phyloP scores from a whole-genome alignment of 495 filamentous ascomycete genomes.

The Penicillium bialowiezense region DNA sequence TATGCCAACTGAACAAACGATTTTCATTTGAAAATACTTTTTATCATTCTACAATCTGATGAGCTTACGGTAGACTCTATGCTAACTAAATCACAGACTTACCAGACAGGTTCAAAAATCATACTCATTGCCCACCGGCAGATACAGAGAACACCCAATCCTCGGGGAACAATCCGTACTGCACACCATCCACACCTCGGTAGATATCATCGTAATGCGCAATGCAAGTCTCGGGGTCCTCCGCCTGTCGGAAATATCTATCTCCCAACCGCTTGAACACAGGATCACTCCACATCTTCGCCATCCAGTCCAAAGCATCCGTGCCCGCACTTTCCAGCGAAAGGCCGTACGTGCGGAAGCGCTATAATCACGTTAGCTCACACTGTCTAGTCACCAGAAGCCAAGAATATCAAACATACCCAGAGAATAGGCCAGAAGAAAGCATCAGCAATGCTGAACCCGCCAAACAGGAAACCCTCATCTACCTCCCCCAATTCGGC shows the following conservation, averaged over 20 bases:
- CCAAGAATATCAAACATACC: slow-evolving; percentile 21
- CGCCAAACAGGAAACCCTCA: slow-evolving; percentile 28
- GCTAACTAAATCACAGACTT: no score
- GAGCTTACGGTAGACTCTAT: no score
- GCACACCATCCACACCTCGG: slow-evolving; percentile 26
- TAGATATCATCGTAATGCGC: slow-evolving; percentile 43
- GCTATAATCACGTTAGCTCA: slow-evolving; percentile 22
- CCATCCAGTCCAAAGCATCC: slow-evolving; percentile 43
- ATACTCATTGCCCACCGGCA: background rate
- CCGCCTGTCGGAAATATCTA: slow-evolving; percentile 38
- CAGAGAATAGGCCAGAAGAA: slow-evolving; percentile 38
- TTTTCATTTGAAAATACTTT: no score
- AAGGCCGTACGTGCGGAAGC: slow-evolving; percentile 44
- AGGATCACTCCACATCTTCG: slow-evolving; percentile 48
- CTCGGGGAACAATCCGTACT: slow-evolving; percentile 32
- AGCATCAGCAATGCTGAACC: slow-evolving; percentile 37
- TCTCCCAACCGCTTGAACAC: slow-evolving; percentile 25
- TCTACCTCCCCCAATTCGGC: slow-evolving; percentile 18
- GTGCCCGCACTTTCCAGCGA: slow-evolving; percentile 33
- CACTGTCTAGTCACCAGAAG: background rate
- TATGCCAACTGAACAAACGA: no score
- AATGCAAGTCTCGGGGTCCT: slow-evolving; percentile 34
- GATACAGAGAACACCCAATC: slow-evolving; percentile 36
- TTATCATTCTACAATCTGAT: no score
- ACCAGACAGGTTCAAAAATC: background rate